phyloP scores from a whole-genome alignment of 345 rosid species.

The Syzygium aqueum region DNA sequence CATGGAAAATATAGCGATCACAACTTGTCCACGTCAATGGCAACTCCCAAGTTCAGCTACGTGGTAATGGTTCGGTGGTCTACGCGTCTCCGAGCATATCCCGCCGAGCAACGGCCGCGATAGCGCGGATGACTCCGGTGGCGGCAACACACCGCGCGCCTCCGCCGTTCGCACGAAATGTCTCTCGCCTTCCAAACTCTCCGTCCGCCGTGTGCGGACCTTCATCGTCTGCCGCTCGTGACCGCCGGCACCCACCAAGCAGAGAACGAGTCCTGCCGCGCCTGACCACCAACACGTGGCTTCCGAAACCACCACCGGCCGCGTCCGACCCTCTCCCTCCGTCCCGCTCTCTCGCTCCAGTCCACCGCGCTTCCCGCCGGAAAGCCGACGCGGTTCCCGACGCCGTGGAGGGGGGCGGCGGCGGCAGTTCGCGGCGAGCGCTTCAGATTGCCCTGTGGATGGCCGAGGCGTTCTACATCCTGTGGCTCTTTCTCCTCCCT shows the following conservation, averaged over 20 bases:
- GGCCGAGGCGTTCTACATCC: conserved; percentile 70
- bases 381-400: conserved; percentile 18
- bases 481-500: conserved; percentile 93
- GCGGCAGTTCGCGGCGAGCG: conserved; percentile 14
- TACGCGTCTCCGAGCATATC: not conserved
- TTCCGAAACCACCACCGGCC: not conserved
- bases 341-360: conserved; percentile 2
- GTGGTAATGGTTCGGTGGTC: not conserved
- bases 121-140: not conserved
- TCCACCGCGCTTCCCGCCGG: conserved; percentile 41
- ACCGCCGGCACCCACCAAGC: not conserved
- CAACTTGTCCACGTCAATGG: not conserved
- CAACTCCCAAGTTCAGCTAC: not conserved
- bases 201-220: not conserved
- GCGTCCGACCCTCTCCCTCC: not conserved
- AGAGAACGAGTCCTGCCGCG: not conserved
- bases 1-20: not conserved
- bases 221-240: not conserved
- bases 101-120: not conserved
- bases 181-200: not conserved
- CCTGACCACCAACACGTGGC: conserved; percentile 8
- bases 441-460: conserved; percentile 49
- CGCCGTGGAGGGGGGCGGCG: conserved; percentile 20
- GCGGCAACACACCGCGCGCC: not conserved
- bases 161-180: not conserved